Conservation (phyloP, 352 stramenopile species). For the Pythium rhizo-oryzae region DNA sequence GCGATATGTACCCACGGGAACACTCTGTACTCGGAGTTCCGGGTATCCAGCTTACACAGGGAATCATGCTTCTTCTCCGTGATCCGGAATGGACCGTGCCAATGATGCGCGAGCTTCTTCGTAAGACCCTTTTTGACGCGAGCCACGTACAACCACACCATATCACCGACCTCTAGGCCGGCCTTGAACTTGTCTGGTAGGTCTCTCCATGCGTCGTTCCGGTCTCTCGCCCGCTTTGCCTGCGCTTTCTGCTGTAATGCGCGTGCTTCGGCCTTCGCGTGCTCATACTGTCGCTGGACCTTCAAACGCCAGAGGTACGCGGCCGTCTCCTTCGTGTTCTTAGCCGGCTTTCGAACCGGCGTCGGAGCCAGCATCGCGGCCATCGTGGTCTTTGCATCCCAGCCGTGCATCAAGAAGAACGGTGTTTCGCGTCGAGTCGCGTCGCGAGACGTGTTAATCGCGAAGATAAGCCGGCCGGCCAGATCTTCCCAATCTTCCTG, state of each 20-base stretch:
- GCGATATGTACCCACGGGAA: slow-evolving; percentile 30
- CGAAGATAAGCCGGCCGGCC: slow-evolving; percentile 30
- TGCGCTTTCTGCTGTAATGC: neutral
- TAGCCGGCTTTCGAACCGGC: neutral
- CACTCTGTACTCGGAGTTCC: slow-evolving; percentile 10
- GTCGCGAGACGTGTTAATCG: slow-evolving; percentile 13
- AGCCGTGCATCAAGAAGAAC: slow-evolving; percentile 17
- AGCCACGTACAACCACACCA: slow-evolving; percentile 22
- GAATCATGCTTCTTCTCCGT: neutral
- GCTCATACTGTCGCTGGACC: slow-evolving; percentile 5
- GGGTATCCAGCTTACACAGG: slow-evolving; percentile 10
- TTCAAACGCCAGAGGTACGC: slow-evolving; percentile 4
- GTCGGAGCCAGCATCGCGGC: too few species aligned
- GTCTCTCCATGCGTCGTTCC: neutral
- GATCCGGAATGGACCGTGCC: slow-evolving; percentile 33
- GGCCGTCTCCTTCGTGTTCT: neutral
- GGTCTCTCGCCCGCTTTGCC: neutral
- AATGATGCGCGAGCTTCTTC: slow-evolving; percentile 33
- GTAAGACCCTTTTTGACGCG: slow-evolving; percentile 11
- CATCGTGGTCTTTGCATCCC: slow-evolving; percentile 19
- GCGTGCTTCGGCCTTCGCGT: neutral
- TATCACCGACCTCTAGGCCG: slow-evolving; percentile 21
- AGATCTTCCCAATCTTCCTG: slow-evolving; percentile 41
- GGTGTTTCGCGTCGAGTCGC: neutral
- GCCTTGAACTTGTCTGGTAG: slow-evolving; percentile 12